Conservation (phyloP, 176 grass and related monocot species). For the Musa acuminata region DNA sequence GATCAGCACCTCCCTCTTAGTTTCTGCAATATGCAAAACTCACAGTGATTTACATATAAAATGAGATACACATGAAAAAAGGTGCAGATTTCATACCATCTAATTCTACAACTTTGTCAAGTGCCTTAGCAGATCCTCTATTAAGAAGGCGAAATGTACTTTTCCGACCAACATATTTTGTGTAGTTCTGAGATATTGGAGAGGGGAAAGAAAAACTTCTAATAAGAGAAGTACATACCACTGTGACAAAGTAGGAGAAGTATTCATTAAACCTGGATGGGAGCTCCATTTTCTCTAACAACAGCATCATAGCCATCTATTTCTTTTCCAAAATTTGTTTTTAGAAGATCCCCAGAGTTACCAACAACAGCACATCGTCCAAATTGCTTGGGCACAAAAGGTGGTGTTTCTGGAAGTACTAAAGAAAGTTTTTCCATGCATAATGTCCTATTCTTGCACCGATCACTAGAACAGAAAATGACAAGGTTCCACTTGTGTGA, state of each 20-base stretch:
- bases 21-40: constrained; percentile 54
- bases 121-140: constrained; percentile 94
- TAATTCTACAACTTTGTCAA: constrained; percentile 96
- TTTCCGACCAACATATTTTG: constrained; percentile 83
- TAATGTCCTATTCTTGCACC: constrained; percentile 61
- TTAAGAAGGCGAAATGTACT: constrained; percentile 98
- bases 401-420: constrained; percentile 72
- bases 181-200: constrained; percentile 66
- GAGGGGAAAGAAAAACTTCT: constrained; percentile 9
- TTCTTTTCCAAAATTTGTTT: constrained; percentile 90
- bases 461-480: constrained; percentile 38
- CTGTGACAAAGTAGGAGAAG: constrained; percentile 8
- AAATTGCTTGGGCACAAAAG: constrained; percentile 72
- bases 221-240: constrained; percentile 12
- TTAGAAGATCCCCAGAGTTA: constrained; percentile 94
- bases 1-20: constrained; percentile 65
- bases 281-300: constrained; percentile 90
- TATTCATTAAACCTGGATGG: constrained; percentile 54
- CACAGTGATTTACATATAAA: constrained; percentile 7
- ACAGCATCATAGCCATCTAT: constrained; percentile 91
- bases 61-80: neutral
- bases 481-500: neutral
- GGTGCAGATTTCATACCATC: constrained; percentile 43
- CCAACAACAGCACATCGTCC: constrained; percentile 79
- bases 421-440: constrained; percentile 85